phyloP scores from a whole-genome alignment of 2,329 filamentous ascomycete genomes.

The Colletotrichum magnum region DNA sequence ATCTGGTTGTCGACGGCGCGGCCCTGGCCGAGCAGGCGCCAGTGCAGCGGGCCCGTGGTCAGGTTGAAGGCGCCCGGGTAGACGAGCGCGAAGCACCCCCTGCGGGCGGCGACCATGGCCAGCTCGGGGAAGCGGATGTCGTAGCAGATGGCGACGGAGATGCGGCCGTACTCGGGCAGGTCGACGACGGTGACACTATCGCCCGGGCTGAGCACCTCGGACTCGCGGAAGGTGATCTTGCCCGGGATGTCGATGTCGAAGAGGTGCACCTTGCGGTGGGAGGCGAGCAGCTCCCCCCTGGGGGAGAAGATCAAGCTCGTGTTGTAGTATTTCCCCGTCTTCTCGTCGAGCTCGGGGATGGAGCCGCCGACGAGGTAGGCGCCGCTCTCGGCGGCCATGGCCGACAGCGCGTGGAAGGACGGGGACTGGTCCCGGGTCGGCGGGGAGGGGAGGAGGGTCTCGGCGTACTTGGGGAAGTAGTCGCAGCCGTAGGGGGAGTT shows the following conservation, averaged over 20 bases:
- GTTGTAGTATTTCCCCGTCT: conserved; percentile 83
- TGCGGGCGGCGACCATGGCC: conserved; percentile 87
- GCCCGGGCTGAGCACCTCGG: conserved; percentile 88
- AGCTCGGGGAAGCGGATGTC: conserved; percentile 97
- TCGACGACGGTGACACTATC: conserved; percentile 89
- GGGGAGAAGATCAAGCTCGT: conserved; percentile 89
- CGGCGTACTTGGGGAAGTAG: conserved; percentile 93
- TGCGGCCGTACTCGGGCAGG: conserved; percentile 87
- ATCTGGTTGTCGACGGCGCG: conserved; percentile 94
- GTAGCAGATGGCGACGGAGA: conserved; percentile 96
- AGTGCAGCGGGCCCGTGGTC: conserved; percentile 93
- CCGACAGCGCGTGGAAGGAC: conserved; percentile 86
- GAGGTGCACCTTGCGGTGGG: conserved; percentile 93
- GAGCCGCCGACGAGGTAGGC: conserved; percentile 91
- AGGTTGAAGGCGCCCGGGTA: conserved; percentile 99
- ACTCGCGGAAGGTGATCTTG: conserved; percentile 92
- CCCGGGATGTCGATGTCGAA: conserved; percentile 99
- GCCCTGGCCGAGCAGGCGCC: conserved; percentile 85
- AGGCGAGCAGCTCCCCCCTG: conserved; percentile 82
- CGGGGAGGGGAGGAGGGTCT: conserved; percentile 84
- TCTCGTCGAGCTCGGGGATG: conserved; percentile 83
- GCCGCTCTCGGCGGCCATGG: conserved; percentile 82
- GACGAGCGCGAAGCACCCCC: conserved; percentile 87
- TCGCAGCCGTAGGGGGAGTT: conserved; percentile 95
- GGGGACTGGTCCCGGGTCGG: conserved; percentile 80